These are phyloP conservation scores for Podaxis mareebaensis DNA, from an alignment of 768 basidiomycete genomes.

Conservation along the genomic window DNA sequence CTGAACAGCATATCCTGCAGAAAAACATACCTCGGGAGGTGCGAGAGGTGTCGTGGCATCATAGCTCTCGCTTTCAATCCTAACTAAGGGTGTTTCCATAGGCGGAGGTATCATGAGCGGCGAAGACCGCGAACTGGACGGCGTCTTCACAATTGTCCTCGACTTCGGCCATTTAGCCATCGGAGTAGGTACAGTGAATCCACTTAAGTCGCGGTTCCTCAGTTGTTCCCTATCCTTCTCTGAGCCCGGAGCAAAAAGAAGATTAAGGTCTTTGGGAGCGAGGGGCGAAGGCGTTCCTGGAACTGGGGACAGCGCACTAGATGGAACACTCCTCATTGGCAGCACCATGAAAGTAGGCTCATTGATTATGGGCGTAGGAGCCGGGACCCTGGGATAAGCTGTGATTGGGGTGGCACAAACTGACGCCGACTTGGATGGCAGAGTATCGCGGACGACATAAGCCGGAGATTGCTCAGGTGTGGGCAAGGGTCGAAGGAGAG, in stretches of 20 bases:
- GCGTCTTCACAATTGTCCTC: slow-evolving; percentile 14
- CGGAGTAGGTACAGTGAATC: slow-evolving; percentile 28
- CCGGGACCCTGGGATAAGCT: slow-evolving; percentile 29
- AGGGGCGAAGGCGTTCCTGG: slow-evolving; percentile 42
- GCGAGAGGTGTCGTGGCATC: slow-evolving; percentile 48
- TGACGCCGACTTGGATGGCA: slow-evolving; percentile 17
- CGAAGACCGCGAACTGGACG: slow-evolving; percentile 6
- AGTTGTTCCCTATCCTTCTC: slow-evolving; percentile 41
- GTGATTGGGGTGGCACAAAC: slow-evolving; percentile 29
- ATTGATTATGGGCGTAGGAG: slow-evolving; percentile 29
- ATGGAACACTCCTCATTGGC: slow-evolving; percentile 16
- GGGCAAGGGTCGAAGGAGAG: slow-evolving; percentile 51
- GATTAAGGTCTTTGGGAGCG: slow-evolving; percentile 48
- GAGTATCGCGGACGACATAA: slow-evolving; percentile 24
- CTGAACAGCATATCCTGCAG: background rate
- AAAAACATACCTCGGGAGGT: slow-evolving; percentile 44
- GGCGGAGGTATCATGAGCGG: slow-evolving; percentile 13
- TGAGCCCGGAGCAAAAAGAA: slow-evolving; percentile 44
- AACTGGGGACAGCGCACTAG: slow-evolving; percentile 23
- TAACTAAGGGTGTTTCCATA: slow-evolving; percentile 15
- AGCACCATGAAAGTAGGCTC: slow-evolving; percentile 14
- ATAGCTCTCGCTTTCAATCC: slow-evolving; percentile 29
- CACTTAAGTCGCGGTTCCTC: slow-evolving; percentile 44
- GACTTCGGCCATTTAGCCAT: slow-evolving; percentile 23
- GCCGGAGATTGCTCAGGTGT: slow-evolving; percentile 48